phyloP scores from a whole-genome alignment of 2,329 filamentous ascomycete species.

The Penicillium sp. region DNA sequence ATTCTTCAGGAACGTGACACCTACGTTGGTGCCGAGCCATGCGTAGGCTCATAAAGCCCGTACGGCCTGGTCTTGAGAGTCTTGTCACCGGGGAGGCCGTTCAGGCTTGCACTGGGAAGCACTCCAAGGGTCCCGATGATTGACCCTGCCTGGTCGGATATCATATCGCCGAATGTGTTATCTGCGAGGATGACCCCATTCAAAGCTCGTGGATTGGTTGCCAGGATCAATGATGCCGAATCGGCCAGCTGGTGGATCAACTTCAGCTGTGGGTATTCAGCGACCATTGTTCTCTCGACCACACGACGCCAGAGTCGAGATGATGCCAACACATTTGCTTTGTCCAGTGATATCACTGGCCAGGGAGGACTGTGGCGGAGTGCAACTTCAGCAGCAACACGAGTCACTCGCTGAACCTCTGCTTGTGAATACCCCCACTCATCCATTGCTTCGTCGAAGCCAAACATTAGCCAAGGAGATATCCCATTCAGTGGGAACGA shows the following conservation, averaged over 20 bases:
- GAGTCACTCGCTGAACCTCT: constrained; percentile 77
- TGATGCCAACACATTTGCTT: constrained; percentile 88
- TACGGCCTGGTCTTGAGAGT: constrained; percentile 62
- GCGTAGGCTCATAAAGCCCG: constrained; percentile 90
- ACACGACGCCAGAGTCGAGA: constrained; percentile 79
- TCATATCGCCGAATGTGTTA: constrained; percentile 90
- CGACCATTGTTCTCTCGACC: constrained; percentile 69
- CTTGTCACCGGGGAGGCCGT: constrained; percentile 68
- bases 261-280: constrained; percentile 78
- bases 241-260: constrained; percentile 83
- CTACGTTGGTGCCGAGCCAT: constrained; percentile 49
- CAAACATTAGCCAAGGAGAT: constrained; percentile 44
- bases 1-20: constrained; percentile 3
- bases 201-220: constrained; percentile 76
- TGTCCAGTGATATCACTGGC: constrained; percentile 78
- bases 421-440: constrained; percentile 74
- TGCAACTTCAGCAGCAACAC: constrained; percentile 71
- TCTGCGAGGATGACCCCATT: constrained; percentile 85
- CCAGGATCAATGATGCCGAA: constrained; percentile 83
- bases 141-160: constrained; percentile 83
- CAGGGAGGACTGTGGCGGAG: constrained; percentile 64
- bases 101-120: constrained; percentile 76
- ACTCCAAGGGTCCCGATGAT: constrained; percentile 83
- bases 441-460: constrained; percentile 49
- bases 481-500: neutral